Conservation (phyloP, 768 basidiomycete species). For the Amanita molliuscula region DNA sequence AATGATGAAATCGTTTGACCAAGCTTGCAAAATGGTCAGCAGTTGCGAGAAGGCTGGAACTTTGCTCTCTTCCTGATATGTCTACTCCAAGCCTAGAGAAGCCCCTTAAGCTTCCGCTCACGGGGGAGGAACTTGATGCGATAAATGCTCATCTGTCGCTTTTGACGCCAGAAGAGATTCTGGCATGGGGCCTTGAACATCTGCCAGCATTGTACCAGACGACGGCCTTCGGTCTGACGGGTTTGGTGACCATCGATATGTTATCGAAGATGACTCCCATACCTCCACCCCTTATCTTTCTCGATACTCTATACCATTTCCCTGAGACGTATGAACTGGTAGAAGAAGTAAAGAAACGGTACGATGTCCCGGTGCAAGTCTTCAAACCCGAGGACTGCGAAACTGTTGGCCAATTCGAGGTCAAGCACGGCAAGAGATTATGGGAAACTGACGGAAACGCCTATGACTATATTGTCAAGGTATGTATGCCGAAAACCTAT, state of each 20-base stretch:
- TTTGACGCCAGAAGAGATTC: slow-evolving; percentile 74
- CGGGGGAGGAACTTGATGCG: slow-evolving; percentile 41
- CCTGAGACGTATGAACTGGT: slow-evolving; percentile 86
- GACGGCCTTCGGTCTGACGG: slow-evolving; percentile 94
- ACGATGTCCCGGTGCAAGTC: slow-evolving; percentile 62
- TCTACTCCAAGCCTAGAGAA: slow-evolving; percentile 19
- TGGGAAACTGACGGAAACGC: slow-evolving; percentile 85
- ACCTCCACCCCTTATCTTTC: slow-evolving; percentile 83
- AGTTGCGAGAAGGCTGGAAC: not conserved
- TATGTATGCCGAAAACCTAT: slow-evolving; percentile 19
- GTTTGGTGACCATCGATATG: slow-evolving; percentile 92
- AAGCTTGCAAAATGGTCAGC: too few species aligned
- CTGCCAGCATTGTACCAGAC: slow-evolving; percentile 84
- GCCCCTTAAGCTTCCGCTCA: slow-evolving; percentile 47
- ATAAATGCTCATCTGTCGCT: slow-evolving; percentile 69
- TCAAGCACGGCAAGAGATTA: slow-evolving; percentile 63
- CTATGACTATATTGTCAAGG: slow-evolving; percentile 93
- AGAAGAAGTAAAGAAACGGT: slow-evolving; percentile 66
- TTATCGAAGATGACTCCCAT: slow-evolving; percentile 65
- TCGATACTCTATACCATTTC: slow-evolving; percentile 97
- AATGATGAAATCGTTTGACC: not conserved
- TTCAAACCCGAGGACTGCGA: slow-evolving; percentile 71
- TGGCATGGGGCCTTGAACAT: slow-evolving; percentile 75
- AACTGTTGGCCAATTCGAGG: slow-evolving; percentile 66
- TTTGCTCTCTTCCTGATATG: not conserved